Evolutionary conservation across 2,329 filamentous ascomycete species (phyloP), one percentile per base, ranked within the genome.

Genomic region (Dothideomycetes sp.): DNA sequence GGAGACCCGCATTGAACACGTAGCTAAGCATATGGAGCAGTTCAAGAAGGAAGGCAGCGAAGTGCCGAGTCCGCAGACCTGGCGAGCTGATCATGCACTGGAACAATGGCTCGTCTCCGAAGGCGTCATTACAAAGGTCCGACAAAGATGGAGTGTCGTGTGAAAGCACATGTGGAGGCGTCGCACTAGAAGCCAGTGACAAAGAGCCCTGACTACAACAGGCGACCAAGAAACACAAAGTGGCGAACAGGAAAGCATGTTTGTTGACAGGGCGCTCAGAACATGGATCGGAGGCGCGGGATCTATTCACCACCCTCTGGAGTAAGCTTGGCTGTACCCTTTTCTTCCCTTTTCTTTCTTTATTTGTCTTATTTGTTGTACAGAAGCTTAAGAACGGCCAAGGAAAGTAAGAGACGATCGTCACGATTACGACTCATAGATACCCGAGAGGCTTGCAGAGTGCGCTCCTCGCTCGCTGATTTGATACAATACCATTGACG

Each of bases 1-100:
- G 87, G 82, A 91, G 43, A 72, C 79, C 42, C 71, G 84, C 17
- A 85, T 94, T 77, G 88, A 95, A 58, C 88, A 95, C 60, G 75
- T 94, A 3, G 85, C 84, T 0, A 71, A 75, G 43, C 88, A 95
- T 57, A 69, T 89, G 34, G 85, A 91, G 59, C 80, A 79, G 47
- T 56, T 57, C 47, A 60, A 36, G 42, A 56, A 40, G 36, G 44
- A 38, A 30, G 48, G 19, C 5, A 35, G 37, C 40, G 53, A n/a
- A 49, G 63, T 49, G 36, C 47, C 5, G 50, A 70, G 15, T 3
- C 37, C 44, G 4, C 17, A 58, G 58, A 66, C 59, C 33, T 63
- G 52, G 59, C 59, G 49, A 33, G 39, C 15, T 3, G 57, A 60
- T 37, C 7, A 44, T 18, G 44, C 38, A 4, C 50, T 64, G 12